Base-by-base conservation (phyloP, 306 rosid genomes). In the Vigna nakashimae region DNA sequence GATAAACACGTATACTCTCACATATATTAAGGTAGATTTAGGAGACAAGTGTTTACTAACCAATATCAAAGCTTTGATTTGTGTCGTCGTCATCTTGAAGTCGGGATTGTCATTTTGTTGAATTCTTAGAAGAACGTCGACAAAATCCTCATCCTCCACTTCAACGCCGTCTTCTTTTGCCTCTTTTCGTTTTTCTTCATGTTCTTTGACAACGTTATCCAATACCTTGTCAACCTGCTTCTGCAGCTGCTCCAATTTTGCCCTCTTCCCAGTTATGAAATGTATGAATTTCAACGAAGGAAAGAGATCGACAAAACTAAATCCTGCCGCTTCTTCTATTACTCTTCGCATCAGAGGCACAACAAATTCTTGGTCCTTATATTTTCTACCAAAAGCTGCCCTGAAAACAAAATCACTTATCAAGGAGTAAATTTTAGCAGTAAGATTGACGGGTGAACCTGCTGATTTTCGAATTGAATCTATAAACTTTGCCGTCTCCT, bases 31-130 rank as follows among this genome's bases (percentile, higher is more conserved):
- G 57, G 57, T 52, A 52, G 13, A 17, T 52, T 5, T 52, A 52
- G n/a, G 17, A 6, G 20, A n/a, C 2, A 8, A 40, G 43, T 6
- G 10, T n/a, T 65, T 12, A 55, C 84, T 80, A 9, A 80, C 84
- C 56, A 53, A 22, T 30, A 80, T 74, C 4, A 80, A 34, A 34
- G 84, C 80, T 74, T 80, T 80, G 70, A 74, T 7, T 48, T 80
- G 36, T 4, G 0, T 24, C 2, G 14, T 74, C 1, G 79, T 57
- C 9, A 80, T 20, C 12, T 34, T 8, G 75, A 66, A 1, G 6
- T 57, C 56, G 15, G 66, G 71, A 7, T 0, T 14, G 4, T 13
- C 62, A 65, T 64, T 66, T 66, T 74, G 48, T 49, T 80, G 75
- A 13, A 80, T 11, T 66, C 71, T 24, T 24, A 80, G 58, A 7